Base-by-base conservation (phyloP, 179 eudicot species). In the Silene noctiflora region DNA sequence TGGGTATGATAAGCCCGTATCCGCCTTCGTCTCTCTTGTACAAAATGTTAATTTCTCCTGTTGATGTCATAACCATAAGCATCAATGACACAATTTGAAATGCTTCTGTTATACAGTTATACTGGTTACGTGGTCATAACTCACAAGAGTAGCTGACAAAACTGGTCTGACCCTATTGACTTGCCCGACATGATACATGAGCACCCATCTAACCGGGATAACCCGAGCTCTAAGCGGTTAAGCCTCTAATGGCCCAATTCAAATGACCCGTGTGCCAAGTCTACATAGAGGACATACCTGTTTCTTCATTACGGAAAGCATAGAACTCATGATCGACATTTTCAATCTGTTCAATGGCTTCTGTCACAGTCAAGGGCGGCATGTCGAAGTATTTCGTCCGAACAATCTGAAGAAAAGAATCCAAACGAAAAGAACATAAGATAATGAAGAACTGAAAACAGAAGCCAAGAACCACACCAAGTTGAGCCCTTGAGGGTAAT, bases 341-440 rank as follows among this genome's bases (percentile, higher is more conserved):
- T 73, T 92, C 97, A 63, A 92, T 88, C 90, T 92, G 98, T 80
- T 88, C 92, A 62, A 92, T 79, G 42, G 98, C 98, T 83, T 94
- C 97, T 7, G 77, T 55, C 12, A 94, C 86, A 22, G 94, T 90
- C 81, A 94, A 81, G 10, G 98, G 97, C 11, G 94, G 94, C 91
- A 94, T 92, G 27, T 92, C 92, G 74, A 92, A 94, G 88, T 86
- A 84, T 82, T 94, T 92, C 35, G 90, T 89, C 13, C 98, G 90
- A 35, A 94, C 97, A 80, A 94, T 81, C 98, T 94, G 91, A 60
- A 11, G 20, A 13, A 1, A 67, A 74, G 9, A 9, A 35, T 63
- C 21, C 59, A 72, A 58, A 46, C 56, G 10, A 75, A 8, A 56
- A 61, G 58, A 44, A 5, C n/a, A 69, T 48, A 20, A 12, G 19